Conservation (phyloP, 495 filamentous ascomycete species). For the Penicillium alfredii region DNA sequence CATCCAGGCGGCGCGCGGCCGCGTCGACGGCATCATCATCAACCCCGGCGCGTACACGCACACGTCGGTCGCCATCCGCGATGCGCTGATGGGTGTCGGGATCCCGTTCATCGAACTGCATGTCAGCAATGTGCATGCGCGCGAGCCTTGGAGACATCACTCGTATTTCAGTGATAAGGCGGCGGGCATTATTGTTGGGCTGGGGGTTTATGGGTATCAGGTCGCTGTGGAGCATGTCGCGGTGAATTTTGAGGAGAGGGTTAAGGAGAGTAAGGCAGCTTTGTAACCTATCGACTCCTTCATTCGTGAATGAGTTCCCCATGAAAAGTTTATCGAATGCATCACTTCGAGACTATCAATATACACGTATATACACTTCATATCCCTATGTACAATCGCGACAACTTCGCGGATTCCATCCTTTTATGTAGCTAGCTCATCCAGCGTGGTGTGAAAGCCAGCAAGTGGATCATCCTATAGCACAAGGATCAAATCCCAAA, state of each 20-base stretch:
- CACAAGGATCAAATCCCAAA: too few species aligned
- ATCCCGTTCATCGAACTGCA: constrained; percentile 70
- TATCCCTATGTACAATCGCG: too few species aligned
- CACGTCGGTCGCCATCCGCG: constrained; percentile 60
- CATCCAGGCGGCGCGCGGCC: constrained; percentile 49
- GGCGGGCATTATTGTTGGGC: constrained; percentile 57
- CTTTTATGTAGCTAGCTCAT: too few species aligned
- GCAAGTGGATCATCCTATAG: too few species aligned
- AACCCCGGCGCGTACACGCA: constrained; percentile 67
- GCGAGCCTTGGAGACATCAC: constrained; percentile 57
- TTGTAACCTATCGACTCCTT: too few species aligned
- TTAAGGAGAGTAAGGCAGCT: constrained; percentile 22
- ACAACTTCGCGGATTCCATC: too few species aligned
- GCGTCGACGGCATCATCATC: constrained; percentile 58
- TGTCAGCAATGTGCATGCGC: constrained; percentile 60
- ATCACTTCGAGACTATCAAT: too few species aligned
- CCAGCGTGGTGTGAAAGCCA: too few species aligned
- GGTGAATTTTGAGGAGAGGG: constrained; percentile 34
- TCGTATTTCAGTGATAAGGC: constrained; percentile 69
- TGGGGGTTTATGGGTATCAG: constrained; percentile 64
- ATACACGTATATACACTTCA: too few species aligned
- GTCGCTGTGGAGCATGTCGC: constrained; percentile 61
- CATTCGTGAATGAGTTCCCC: too few species aligned
- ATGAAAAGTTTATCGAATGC: too few species aligned
- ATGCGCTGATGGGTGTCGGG: constrained; percentile 56